Evolutionary conservation across 1,284 basidiomycete genomes (phyloP), one percentile per base, ranked within the genome.

Genomic region (Tilletia indica): DNA sequence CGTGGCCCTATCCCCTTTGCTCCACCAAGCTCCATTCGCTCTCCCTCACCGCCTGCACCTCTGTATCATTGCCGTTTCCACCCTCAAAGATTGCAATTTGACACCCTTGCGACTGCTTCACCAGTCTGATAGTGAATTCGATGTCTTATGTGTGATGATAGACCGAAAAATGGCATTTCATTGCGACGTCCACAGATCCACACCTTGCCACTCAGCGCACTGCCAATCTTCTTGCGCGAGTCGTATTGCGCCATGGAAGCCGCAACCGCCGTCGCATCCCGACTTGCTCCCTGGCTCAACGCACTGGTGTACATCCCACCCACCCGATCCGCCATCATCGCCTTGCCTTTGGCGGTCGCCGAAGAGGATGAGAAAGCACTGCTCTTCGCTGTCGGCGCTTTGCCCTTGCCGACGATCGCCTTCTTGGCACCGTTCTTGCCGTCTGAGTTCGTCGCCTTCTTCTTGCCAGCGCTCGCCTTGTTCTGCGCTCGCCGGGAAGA

Each of bases 121-220:
- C 25, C 25, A 31, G 25, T 31, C 25, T 31, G 25, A 31, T 31
- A 31, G 25, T 31, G 2, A 2, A 31, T 31, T 31, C 0, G 25
- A 31, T 1, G 25, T 31, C 2, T n/a, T n/a, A n/a, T n/a, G n/a
- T n/a, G n/a, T 31, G 25, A 31, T 1, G 25, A 31, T 2, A 31
- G 25, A 31, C 25, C 2, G 25, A 31, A 31, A 31, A 1, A 31
- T 31, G 25, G 25, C 25, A 31, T 0, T 31, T 31, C 25, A 31
- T 31, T 31, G 25, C 25, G 25, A 31, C 25, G 25, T 31, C 42
- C 42, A 68, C n/a, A 68, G 12, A 25, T 68, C 68, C 68, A 68
- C 68, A 68, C 51, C 25, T 56, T 68, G 21, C 36, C 68, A n/a
- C 49, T 54, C 21, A 68, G 68, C 16, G 49, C 68, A 14, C 36